phyloP scores from a whole-genome alignment of 2,329 filamentous ascomycete genomes.

The Fulvia fulva region DNA sequence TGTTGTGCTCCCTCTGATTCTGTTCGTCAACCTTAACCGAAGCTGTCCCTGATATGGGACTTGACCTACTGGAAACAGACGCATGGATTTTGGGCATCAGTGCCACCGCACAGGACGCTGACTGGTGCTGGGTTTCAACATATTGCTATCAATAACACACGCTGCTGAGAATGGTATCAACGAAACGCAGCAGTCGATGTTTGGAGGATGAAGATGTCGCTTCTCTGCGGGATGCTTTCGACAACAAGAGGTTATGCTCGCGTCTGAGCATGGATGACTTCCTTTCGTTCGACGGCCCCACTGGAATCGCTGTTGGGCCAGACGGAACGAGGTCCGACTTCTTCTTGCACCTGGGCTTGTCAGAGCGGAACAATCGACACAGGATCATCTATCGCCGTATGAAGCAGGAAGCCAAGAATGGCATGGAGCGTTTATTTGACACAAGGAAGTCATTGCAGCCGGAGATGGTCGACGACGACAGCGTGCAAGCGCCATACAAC shows the following conservation, averaged over 20 bases:
- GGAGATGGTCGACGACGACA: slow-evolving; percentile 12
- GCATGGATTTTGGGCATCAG: background rate
- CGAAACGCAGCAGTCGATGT: background rate
- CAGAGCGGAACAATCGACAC: slow-evolving; percentile 17
- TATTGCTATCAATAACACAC: background rate
- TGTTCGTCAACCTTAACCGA: background rate
- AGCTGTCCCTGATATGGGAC: background rate
- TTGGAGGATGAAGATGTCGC: background rate
- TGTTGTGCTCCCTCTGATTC: background rate
- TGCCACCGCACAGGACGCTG: background rate
- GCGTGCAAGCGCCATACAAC: slow-evolving; percentile 15
- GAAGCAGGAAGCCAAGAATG: slow-evolving; percentile 21
- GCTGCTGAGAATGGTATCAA: background rate
- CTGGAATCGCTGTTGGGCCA: slow-evolving; percentile 13
- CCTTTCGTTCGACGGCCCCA: slow-evolving; percentile 8
- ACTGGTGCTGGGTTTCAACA: background rate
- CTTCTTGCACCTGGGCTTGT: slow-evolving; percentile 19
- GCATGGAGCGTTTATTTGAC: slow-evolving; percentile 20
- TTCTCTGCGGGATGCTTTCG: background rate
- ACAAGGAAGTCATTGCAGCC: slow-evolving; percentile 14
- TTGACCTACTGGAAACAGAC: background rate
- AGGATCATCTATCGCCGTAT: slow-evolving; percentile 17
- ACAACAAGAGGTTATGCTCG: background rate
- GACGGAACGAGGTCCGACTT: slow-evolving; percentile 20
- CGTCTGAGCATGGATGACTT: slow-evolving; percentile 13